phyloP scores from a whole-genome alignment of 1,284 basidiomycete genomes.

The Afroboletus lepidellus region DNA sequence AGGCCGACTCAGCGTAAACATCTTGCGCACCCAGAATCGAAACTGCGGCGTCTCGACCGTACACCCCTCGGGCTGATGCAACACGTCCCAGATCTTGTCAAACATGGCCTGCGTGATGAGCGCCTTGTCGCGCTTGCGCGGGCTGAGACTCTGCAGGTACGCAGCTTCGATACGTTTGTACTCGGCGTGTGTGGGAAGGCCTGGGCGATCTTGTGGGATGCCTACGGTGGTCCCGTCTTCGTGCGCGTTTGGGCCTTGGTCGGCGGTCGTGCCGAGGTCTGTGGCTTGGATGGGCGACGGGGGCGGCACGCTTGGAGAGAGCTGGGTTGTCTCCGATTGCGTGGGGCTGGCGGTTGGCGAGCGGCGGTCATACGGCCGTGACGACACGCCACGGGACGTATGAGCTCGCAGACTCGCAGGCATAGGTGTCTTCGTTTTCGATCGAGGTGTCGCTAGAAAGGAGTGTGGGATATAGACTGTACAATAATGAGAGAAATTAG shows the following conservation, averaged over 20 bases:
- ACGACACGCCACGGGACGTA: conserved; percentile 11
- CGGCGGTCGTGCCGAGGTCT: background rate
- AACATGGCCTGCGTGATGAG: conserved; percentile 69
- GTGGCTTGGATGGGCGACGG: conserved; percentile 3
- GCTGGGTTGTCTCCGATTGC: background rate
- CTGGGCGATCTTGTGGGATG: conserved; percentile 38
- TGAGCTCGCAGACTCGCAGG: conserved; percentile 23
- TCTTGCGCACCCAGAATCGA: conserved; percentile 79
- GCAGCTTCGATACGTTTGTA: conserved; percentile 54
- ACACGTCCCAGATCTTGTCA: conserved; percentile 64
- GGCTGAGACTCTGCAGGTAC: conserved; percentile 56
- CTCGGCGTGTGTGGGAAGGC: conserved; percentile 54
- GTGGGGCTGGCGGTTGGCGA: conserved; percentile 15
- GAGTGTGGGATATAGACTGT: conserved; percentile 27
- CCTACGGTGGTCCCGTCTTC: too few species aligned
- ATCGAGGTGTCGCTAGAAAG: conserved; percentile 1
- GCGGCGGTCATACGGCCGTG: conserved; percentile 26
- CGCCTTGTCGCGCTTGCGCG: conserved; percentile 62
- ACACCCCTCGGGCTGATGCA: conserved; percentile 47
- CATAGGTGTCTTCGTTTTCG: conserved; percentile 15
- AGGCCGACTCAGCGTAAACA: conserved; percentile 55
- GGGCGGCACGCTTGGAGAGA: background rate
- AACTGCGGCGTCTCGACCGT: conserved; percentile 59
- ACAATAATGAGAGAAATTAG: conserved; percentile 21
- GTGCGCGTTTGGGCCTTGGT: background rate